Conservation (phyloP, 495 filamentous ascomycete species). For the Apodospora peruviana region DNA sequence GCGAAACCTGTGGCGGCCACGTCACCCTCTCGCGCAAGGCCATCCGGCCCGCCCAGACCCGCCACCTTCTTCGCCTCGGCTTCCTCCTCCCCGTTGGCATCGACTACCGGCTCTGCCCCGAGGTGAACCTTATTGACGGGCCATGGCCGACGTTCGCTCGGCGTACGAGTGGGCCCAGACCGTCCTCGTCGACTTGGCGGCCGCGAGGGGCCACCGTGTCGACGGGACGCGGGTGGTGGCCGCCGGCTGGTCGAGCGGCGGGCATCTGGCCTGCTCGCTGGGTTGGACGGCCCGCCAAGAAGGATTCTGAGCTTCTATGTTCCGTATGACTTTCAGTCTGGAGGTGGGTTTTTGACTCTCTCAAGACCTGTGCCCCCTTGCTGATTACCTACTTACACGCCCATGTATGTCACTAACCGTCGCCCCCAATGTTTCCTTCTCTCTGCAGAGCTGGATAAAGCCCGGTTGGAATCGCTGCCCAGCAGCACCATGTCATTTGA, state of each 20-base stretch:
- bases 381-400: no score
- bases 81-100: conserved; percentile 44
- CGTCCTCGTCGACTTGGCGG: neutral
- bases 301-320: neutral
- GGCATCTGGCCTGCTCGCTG: neutral
- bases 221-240: neutral
- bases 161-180: conserved; percentile 17
- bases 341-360: no score
- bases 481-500: neutral
- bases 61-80: conserved; percentile 31
- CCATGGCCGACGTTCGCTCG: conserved; percentile 46
- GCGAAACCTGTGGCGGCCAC: conserved; percentile 49
- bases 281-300: neutral
- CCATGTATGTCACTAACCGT: no score
- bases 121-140: conserved; percentile 40
- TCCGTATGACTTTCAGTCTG: neutral
- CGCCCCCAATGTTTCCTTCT: no score
- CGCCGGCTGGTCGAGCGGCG: neutral
- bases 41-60: conserved; percentile 38
- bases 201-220: neutral
- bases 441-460: neutral
- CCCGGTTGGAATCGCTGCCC: neutral
- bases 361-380: no score
- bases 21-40: conserved; percentile 42
- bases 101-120: conserved; percentile 52